A percentile compares a stretch with the other conserved stretches of the same genome.
Conservation (phyloP, 495 filamentous ascomycete genomes). For the Cladorrhinum samala region DNA sequence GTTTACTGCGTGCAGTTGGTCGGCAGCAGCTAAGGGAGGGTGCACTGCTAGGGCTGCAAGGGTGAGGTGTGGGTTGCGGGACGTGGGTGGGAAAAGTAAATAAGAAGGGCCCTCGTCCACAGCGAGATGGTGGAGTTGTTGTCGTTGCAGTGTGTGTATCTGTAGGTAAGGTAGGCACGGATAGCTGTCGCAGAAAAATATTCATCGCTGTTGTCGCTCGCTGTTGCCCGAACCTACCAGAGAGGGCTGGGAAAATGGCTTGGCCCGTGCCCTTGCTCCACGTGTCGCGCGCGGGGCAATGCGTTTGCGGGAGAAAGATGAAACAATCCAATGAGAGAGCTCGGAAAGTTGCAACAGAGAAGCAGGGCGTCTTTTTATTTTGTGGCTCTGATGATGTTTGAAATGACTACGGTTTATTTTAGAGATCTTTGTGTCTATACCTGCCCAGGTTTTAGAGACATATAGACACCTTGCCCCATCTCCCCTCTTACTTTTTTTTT, state of each 20-base stretch:
- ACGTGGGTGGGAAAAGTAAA: background rate
- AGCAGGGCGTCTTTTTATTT: background rate
- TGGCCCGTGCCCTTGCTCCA: slow-evolving; percentile 2
- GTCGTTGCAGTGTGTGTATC: too few species aligned
- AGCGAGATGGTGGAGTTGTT: too few species aligned
- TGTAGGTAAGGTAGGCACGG: too few species aligned
- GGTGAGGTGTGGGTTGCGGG: too few species aligned
- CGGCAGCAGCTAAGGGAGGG: background rate
- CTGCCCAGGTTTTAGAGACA: too few species aligned
- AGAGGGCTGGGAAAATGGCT: background rate
- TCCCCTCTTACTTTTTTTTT: too few species aligned
- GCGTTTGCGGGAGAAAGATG: background rate
- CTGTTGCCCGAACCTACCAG: background rate
- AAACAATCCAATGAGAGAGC: background rate
- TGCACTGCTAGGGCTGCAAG: too few species aligned
- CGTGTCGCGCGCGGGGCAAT: slow-evolving; percentile 4
- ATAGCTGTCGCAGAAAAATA: background rate
- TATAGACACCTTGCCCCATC: too few species aligned
- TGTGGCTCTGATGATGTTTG: background rate
- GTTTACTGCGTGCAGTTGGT: too few species aligned
- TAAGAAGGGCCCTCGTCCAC: too few species aligned
- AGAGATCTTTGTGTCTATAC: too few species aligned
- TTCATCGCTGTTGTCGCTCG: background rate
- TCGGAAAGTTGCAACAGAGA: background rate
- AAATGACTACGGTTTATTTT: too few species aligned